Evolutionary conservation across 805 yeast species (phyloP).

Genomic region (Saturnispora dispora): DNA sequence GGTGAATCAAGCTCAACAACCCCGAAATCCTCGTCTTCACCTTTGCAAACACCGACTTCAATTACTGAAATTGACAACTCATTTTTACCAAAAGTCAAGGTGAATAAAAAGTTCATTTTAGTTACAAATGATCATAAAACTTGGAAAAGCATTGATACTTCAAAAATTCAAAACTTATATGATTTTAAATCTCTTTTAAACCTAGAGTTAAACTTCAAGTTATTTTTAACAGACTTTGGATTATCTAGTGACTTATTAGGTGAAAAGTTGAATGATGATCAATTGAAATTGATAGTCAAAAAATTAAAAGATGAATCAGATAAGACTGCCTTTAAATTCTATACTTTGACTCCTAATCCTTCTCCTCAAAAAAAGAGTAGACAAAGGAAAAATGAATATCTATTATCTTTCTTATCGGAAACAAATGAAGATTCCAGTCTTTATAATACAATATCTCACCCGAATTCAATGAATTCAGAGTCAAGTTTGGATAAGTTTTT

Average conservation of each 20-base stretch:
- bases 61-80: conserved; percentile 24
- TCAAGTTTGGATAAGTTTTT: conserved; percentile 35
- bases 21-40: background rate
- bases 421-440: conserved; percentile 19
- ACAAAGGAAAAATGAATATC: background rate
- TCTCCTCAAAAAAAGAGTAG: background rate
- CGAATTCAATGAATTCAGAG: conserved; percentile 43
- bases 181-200: conserved; percentile 36
- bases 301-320: background rate
- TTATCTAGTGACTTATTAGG: conserved; percentile 8
- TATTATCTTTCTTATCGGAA: conserved; percentile 1
- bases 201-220: conserved; percentile 4
- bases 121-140: conserved; percentile 54
- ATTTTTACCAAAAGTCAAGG: conserved; percentile 29
- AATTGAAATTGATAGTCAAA: background rate
- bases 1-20: conserved; percentile 2
- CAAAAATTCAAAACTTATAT: conserved; percentile 28
- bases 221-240: conserved; percentile 11
- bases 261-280: conserved; percentile 5
- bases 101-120: conserved; percentile 34
- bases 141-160: conserved; percentile 43
- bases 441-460: conserved; percentile 42
- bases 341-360: background rate
- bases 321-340: background rate
- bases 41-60: background rate